Percentiles rank a stretch among this genome's conserved stretches.
Conservation (phyloP, 352 stramenopile genomes). For the Phytophthora citricola region DNA sequence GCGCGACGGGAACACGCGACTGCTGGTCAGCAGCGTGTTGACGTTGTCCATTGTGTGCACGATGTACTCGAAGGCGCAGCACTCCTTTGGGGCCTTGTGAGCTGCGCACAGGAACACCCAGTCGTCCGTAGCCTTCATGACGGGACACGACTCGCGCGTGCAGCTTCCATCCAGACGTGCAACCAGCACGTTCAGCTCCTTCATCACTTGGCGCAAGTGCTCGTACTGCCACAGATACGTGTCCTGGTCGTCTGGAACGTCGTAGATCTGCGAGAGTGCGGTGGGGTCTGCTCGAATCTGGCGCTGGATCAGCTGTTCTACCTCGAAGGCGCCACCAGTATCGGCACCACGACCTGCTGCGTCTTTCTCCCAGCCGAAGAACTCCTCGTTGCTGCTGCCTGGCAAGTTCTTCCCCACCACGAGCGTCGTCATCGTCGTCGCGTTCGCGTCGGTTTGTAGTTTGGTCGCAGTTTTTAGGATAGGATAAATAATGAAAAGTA, state of each 20-base stretch:
- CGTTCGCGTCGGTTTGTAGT: conserved; percentile 16
- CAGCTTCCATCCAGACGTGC: conserved; percentile 67
- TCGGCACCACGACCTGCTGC: conserved; percentile 32
- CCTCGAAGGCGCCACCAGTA: conserved; percentile 65
- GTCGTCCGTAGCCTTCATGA: conserved; percentile 89
- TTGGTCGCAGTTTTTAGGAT: background rate
- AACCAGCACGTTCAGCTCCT: conserved; percentile 83
- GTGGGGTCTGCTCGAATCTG: conserved; percentile 68
- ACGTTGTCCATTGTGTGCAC: conserved; percentile 90
- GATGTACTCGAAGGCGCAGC: conserved; percentile 89
- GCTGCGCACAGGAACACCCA: conserved; percentile 89
- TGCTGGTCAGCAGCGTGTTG: conserved; percentile 85
- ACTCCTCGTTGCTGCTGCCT: conserved; percentile 79
- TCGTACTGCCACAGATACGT: conserved; percentile 89
- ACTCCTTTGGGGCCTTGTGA: conserved; percentile 83
- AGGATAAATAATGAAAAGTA: background rate
- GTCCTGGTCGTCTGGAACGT: conserved; percentile 80
- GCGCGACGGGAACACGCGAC: conserved; percentile 79
- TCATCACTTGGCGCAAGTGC: conserved; percentile 85
- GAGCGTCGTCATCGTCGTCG: conserved; percentile 43
- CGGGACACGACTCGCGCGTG: conserved; percentile 71
- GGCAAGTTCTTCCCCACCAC: conserved; percentile 77
- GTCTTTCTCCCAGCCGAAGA: conserved; percentile 74
- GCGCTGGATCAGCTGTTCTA: conserved; percentile 82
- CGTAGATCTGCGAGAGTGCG: conserved; percentile 69